phyloP scores from a whole-genome alignment of 2,329 filamentous ascomycete genomes.

The Nemania abortiva region DNA sequence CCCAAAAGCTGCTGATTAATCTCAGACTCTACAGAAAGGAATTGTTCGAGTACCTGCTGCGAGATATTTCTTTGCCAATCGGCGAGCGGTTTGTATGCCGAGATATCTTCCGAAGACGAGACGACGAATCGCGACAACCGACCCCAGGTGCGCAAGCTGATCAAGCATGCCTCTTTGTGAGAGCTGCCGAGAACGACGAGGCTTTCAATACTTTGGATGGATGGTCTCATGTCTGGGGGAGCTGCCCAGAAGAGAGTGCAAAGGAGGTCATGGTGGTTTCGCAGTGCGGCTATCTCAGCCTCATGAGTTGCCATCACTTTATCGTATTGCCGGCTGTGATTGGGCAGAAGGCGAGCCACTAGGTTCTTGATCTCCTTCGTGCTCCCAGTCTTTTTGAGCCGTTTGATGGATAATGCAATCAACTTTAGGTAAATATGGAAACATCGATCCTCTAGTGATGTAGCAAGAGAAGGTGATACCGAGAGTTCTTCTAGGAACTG shows the following conservation, averaged over 20 bases:
- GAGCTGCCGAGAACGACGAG: conserved; percentile 70
- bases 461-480: conserved; percentile 58
- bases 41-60: conserved; percentile 68
- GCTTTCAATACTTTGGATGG: conserved; percentile 66
- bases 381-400: conserved; percentile 61
- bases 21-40: conserved; percentile 66
- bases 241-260: conserved; percentile 75
- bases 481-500: conserved; percentile 70
- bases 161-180: conserved; percentile 74
- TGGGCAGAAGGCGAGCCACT: conserved; percentile 71
- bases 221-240: conserved; percentile 66
- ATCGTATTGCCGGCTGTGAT: conserved; percentile 73
- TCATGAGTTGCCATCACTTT: conserved; percentile 72
- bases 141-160: conserved; percentile 72
- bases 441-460: conserved; percentile 69
- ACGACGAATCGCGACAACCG: conserved; percentile 72
- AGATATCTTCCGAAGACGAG: conserved; percentile 56
- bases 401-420: conserved; percentile 67
- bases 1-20: conserved; percentile 67
- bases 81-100: conserved; percentile 63
- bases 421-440: conserved; percentile 78
- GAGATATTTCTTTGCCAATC: conserved; percentile 70
- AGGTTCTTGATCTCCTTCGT: conserved; percentile 71
- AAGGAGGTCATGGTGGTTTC: conserved; percentile 77
- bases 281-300: conserved; percentile 71